A percentile compares a stretch with the other conserved stretches of the same genome.
Conservation (phyloP, 768 basidiomycete species). For the Russula dissimulans region DNA sequence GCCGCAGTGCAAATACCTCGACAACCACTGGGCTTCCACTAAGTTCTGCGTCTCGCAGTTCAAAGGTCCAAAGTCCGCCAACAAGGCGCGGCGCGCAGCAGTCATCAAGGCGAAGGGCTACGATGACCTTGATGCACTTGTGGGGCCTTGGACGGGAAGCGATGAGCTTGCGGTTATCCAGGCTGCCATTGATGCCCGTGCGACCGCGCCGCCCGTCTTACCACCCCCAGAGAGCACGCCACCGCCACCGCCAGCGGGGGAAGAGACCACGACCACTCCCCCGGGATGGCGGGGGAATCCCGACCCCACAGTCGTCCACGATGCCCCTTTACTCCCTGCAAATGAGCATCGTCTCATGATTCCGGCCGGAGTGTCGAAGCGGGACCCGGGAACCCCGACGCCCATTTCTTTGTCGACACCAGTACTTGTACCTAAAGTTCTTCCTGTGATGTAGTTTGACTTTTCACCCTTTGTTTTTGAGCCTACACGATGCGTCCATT, state of each 20-base stretch:
- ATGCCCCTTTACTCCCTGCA: constrained; percentile 16
- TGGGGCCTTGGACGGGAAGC: constrained; percentile 20
- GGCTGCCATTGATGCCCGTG: constrained; percentile 11
- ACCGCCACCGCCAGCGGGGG: neutral
- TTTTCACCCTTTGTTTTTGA: neutral
- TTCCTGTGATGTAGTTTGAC: constrained; percentile 1
- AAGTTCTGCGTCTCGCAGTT: constrained; percentile 85
- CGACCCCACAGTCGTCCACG: constrained; percentile 11
- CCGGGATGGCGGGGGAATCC: constrained; percentile 20
- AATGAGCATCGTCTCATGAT: constrained; percentile 11
- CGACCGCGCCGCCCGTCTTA: neutral
- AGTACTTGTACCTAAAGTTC: neutral
- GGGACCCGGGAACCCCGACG: constrained; percentile 18
- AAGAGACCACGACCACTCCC: constrained; percentile 7
- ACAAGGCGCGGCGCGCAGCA: constrained; percentile 43
- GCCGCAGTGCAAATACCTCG: constrained; percentile 58
- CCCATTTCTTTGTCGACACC: constrained; percentile 3
- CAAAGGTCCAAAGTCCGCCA: constrained; percentile 57
- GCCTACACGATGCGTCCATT: neutral
- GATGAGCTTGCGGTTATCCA: constrained; percentile 18
- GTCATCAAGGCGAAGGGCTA: constrained; percentile 57
- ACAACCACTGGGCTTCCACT: constrained; percentile 74
- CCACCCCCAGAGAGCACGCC: constrained; percentile 1
- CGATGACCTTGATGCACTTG: constrained; percentile 16
- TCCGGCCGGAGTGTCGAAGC: constrained; percentile 17